Base-by-base conservation (phyloP, 768 basidiomycete genomes). In the Arthromyces matolae region DNA sequence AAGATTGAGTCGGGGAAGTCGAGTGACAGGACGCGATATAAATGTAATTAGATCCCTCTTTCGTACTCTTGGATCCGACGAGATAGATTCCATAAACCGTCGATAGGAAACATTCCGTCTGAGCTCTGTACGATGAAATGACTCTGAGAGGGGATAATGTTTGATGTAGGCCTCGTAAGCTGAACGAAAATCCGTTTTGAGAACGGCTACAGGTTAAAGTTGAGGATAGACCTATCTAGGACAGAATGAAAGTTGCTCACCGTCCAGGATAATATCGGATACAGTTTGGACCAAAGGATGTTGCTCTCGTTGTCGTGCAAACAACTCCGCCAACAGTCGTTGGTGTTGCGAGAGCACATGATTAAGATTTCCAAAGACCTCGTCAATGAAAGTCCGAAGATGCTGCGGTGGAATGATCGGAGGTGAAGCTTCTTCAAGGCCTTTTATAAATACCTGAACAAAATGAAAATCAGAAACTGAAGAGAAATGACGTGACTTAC, bases 101-200 rank as follows among this genome's bases (percentile, higher is more conserved):
- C 78, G 77, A 61, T 94, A 95, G 3, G 64, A 67, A 9, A 73
- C 68, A 62, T 91, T 94, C 23, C 70, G 72, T 45, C 77, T 81
- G 34, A 88, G 73, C 60, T 94, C 89, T 24, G 81, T 78, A 42
- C 86, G 84, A 57, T 94, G 89, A 20, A 75, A 75, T 8, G 88
- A 87, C 60, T 93, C 89, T 1, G 93, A 80, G 36, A 94, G 72
- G 3, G 92, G 92, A 52, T 93, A 94, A 52, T 92, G 83, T 59
- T 92, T 88, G 66, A 93, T 88, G 64, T 93, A 93, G 0, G 72
- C 72, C 53, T 92, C 90, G 52, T 93, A 93, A 8, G 78, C 79
- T 12, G 67, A 64, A 31, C 80, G 79, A 63, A 86, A 89, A 25
- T 76, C 71, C 18, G 58, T 55, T 52, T 62, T 68, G 28, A 79